Evolutionary conservation across 2,329 filamentous ascomycete genomes (phyloP).

Genomic region (Scytalidium sp.): DNA sequence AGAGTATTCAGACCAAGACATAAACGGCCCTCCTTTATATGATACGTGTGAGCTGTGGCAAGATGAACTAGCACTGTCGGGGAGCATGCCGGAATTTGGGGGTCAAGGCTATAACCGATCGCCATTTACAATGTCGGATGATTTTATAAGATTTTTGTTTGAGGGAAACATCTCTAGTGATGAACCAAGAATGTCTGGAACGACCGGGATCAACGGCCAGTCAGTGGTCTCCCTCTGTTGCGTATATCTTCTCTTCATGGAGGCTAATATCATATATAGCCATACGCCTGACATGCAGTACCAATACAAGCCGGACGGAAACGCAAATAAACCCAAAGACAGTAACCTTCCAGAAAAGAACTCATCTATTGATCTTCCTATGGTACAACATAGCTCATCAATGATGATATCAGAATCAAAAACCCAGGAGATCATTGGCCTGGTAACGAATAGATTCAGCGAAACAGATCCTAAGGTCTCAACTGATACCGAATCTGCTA

Average conservation of each 20-base stretch:
- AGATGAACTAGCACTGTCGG: slow-evolving; percentile 56
- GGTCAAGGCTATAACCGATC: slow-evolving; percentile 77
- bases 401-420: slow-evolving; percentile 80
- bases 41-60: slow-evolving; percentile 36
- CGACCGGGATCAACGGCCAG: slow-evolving; percentile 43
- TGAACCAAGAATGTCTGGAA: slow-evolving; percentile 40
- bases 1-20: slow-evolving; percentile 32
- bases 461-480: slow-evolving; percentile 71
- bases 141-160: slow-evolving; percentile 80
- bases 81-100: slow-evolving; percentile 79
- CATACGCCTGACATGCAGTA: slow-evolving; percentile 9
- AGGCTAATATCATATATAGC: background rate
- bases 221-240: slow-evolving; percentile 29
- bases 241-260: background rate
- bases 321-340: slow-evolving; percentile 47
- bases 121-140: slow-evolving; percentile 77
- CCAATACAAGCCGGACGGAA: slow-evolving; percentile 43
- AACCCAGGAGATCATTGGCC: slow-evolving; percentile 72
- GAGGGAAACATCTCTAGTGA: slow-evolving; percentile 57
- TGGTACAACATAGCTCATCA: slow-evolving; percentile 71
- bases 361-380: slow-evolving; percentile 83
- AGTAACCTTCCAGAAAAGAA: slow-evolving; percentile 38
- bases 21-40: slow-evolving; percentile 30
- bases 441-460: slow-evolving; percentile 77
- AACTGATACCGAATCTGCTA: slow-evolving; percentile 67